phyloP scores from a whole-genome alignment of 805 yeast species.

The Sugiyamaella qingdaonensis region DNA sequence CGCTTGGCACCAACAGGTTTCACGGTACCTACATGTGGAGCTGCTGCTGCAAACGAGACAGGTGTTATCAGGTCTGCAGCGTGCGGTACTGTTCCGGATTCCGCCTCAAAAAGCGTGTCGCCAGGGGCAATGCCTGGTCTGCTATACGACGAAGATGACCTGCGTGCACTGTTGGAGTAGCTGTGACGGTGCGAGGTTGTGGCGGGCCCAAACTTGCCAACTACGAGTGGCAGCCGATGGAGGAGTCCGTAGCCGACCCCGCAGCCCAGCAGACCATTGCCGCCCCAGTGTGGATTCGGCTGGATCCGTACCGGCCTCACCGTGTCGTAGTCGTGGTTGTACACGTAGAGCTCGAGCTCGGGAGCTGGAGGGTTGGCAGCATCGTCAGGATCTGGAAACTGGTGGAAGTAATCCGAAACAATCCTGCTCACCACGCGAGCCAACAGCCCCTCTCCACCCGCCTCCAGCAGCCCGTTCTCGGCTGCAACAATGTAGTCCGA shows the following conservation, averaged over 20 bases:
- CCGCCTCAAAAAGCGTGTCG: constrained; percentile 39
- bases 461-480: constrained; percentile 75
- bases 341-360: constrained; percentile 60
- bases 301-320: constrained; percentile 83
- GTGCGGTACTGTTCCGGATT: constrained; percentile 4
- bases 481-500: constrained; percentile 87
- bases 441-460: constrained; percentile 81
- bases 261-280: constrained; percentile 81
- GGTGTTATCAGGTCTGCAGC: constrained; percentile 18
- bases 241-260: constrained; percentile 91
- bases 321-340: constrained; percentile 81
- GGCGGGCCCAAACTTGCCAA: constrained; percentile 16
- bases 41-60: constrained; percentile 16
- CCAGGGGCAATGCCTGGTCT: constrained; percentile 32
- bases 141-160: constrained; percentile 2
- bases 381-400: constrained; percentile 29
- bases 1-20: constrained; percentile 7
- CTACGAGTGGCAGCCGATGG: constrained; percentile 75
- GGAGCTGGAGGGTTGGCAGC: constrained; percentile 23
- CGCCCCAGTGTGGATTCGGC: constrained; percentile 74
- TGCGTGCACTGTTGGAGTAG: not conserved
- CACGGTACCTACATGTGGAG: constrained; percentile 9
- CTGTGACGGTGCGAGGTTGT: not conserved
- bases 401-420: constrained; percentile 44
- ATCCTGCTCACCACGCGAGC: constrained; percentile 51